Evolutionary conservation across 495 filamentous ascomycete species (phyloP).

Genomic region (Astrothelium subdiscretum): DNA sequence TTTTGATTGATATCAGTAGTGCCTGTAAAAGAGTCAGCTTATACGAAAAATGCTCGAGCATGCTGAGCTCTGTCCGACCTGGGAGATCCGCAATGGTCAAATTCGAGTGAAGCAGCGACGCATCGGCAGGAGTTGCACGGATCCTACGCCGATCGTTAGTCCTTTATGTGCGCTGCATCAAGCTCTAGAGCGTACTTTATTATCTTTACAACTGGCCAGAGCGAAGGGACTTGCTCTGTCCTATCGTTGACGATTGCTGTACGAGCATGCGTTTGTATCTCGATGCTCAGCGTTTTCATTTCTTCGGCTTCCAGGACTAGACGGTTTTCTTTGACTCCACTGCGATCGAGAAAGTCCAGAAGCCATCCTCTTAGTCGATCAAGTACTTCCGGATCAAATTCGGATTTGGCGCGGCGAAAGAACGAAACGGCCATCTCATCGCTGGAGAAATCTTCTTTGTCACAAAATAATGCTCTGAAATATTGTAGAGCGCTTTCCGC

Average conservation of each 20-base stretch:
- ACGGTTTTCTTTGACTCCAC: not conserved
- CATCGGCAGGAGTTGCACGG: not conserved
- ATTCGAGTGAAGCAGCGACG: not conserved
- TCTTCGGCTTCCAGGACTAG: not conserved
- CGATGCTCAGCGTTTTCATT: not conserved
- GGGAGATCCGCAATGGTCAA: not conserved
- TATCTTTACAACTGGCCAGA: not conserved
- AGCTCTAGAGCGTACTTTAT: not conserved
- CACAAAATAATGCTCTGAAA: not conserved
- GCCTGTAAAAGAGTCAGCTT: not conserved
- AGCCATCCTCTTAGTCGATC: not conserved
- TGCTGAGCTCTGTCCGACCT: not conserved
- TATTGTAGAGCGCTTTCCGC: not conserved
- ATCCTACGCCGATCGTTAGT: no score
- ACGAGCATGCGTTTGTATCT: not conserved
- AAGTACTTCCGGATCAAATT: not conserved
- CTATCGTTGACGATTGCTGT: not conserved
- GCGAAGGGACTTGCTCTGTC: not conserved
- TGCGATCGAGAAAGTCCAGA: not conserved
- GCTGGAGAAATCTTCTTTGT: not conserved
- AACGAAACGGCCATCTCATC: not conserved
- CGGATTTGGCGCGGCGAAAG: not conserved
- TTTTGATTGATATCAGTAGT: not conserved
- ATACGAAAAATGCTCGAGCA: not conserved
- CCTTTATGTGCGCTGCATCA: no score